phyloP scores from a whole-genome alignment of 176 grass and related monocot species.

The Hsuehochloa calcarea region DNA sequence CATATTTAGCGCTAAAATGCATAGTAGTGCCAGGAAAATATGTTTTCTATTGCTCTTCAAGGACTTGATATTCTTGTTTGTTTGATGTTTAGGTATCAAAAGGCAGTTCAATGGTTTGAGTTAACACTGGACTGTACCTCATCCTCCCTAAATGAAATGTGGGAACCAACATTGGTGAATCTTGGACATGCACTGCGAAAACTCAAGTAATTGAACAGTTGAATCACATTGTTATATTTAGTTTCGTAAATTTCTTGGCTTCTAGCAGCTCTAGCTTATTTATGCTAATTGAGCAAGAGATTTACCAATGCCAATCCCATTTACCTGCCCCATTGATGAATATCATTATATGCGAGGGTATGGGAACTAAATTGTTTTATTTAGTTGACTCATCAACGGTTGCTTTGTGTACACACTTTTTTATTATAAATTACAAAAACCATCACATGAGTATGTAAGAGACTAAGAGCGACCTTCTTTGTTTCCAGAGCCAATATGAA shows the following conservation, averaged over 20 bases:
- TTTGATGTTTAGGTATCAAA: conserved; percentile 72
- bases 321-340: conserved; percentile 5
- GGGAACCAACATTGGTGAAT: conserved; percentile 99
- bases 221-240: conserved; percentile 9
- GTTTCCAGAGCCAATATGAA: conserved; percentile 3
- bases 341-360: conserved; percentile 9
- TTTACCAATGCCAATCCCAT: not conserved
- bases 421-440: not conserved
- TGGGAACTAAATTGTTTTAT: conserved; percentile 16
- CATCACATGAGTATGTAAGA: not conserved
- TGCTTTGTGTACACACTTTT: not conserved
- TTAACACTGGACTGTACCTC: conserved; percentile 64
- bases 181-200: conserved; percentile 81
- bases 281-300: conserved; percentile 22
- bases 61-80: conserved; percentile 31
- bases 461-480: not conserved
- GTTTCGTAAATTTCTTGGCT: not conserved
- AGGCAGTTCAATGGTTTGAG: conserved; percentile 86
- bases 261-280: not conserved
- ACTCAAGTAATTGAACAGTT: conserved; percentile 62
- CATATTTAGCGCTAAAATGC: not conserved
- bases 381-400: not conserved
- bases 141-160: conserved; percentile 82
- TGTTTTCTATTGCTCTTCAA: not conserved
- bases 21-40: not conserved